phyloP scores from a whole-genome alignment of 805 yeast genomes.

The Millerago galiae region DNA sequence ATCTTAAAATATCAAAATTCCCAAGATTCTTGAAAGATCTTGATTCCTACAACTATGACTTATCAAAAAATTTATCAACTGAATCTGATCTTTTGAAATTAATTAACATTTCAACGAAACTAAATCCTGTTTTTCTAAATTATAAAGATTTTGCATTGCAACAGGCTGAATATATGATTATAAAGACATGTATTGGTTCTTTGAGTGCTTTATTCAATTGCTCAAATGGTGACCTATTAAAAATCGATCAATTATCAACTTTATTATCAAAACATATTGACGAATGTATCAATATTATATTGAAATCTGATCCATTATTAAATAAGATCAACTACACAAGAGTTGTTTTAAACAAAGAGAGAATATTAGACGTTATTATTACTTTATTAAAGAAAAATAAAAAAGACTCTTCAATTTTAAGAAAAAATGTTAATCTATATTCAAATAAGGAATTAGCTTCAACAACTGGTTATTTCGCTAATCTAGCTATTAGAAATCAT shows the following conservation, averaged over 20 bases:
- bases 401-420: slow-evolving; percentile 9
- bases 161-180: slow-evolving; percentile 59
- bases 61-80: slow-evolving; percentile 20
- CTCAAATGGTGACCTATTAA: slow-evolving; percentile 54
- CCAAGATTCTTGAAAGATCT: slow-evolving; percentile 28
- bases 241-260: slow-evolving; percentile 28
- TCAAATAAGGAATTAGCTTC: slow-evolving; percentile 11
- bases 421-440: slow-evolving; percentile 9
- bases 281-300: slow-evolving; percentile 44
- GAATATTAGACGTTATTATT: slow-evolving; percentile 30
- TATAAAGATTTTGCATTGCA: slow-evolving; percentile 36
- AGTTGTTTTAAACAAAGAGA: slow-evolving; percentile 24
- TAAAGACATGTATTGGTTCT: slow-evolving; percentile 67
- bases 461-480: slow-evolving; percentile 17
- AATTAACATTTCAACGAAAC: slow-evolving; percentile 24
- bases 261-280: slow-evolving; percentile 36
- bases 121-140: slow-evolving; percentile 23
- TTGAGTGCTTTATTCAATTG: slow-evolving; percentile 60
- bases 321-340: slow-evolving; percentile 17
- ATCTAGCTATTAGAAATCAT: slow-evolving; percentile 10
- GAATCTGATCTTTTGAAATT: slow-evolving; percentile 18
- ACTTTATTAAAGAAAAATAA: slow-evolving; percentile 21
- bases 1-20: slow-evolving; percentile 40
- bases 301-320: slow-evolving; percentile 14
- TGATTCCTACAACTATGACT: slow-evolving; percentile 18